Evolutionary conservation across 345 rosid species (phyloP).

Genomic region (Rubroshorea leprosula): DNA sequence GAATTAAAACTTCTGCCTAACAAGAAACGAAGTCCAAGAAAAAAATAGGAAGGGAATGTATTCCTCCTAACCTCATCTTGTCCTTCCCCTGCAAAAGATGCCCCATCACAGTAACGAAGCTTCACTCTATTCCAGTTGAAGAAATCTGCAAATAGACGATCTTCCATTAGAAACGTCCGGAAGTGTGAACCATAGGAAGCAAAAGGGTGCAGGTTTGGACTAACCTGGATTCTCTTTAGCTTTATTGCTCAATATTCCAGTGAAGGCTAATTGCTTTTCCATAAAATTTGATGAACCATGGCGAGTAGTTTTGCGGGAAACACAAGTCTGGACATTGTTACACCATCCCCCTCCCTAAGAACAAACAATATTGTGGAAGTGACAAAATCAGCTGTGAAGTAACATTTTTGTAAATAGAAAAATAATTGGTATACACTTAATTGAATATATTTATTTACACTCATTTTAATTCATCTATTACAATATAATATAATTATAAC

Average conservation of each 20-base stretch:
- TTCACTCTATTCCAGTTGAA: slow-evolving; percentile 90
- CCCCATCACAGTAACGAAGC: slow-evolving; percentile 91
- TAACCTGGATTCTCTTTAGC: slow-evolving; percentile 76
- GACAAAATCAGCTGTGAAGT: not conserved
- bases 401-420: not conserved
- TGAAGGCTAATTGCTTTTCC: slow-evolving; percentile 65
- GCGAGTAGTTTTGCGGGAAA: slow-evolving; percentile 64
- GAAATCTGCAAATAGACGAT: slow-evolving; percentile 49
- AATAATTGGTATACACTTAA: too few relatives aligned
- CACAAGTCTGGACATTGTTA: slow-evolving; percentile 41
- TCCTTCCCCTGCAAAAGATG: slow-evolving; percentile 73
- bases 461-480: too few relatives aligned
- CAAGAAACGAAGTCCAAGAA: not conserved
- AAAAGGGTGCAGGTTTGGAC: slow-evolving; percentile 2
- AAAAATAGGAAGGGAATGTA: not conserved
- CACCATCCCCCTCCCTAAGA: not conserved
- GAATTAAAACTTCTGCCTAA: not conserved
- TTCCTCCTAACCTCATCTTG: slow-evolving; percentile 48
- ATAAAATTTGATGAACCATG: slow-evolving; percentile 76
- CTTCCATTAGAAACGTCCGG: not conserved
- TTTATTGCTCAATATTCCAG: slow-evolving; percentile 74
- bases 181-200: not conserved
- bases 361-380: too few relatives aligned
- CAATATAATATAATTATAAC: too few relatives aligned
- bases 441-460: too few relatives aligned